Evolutionary conservation across 2,329 filamentous ascomycete species (phyloP), one percentile per base, ranked within the genome.

Genomic region (Fusarium nematophilum): DNA sequence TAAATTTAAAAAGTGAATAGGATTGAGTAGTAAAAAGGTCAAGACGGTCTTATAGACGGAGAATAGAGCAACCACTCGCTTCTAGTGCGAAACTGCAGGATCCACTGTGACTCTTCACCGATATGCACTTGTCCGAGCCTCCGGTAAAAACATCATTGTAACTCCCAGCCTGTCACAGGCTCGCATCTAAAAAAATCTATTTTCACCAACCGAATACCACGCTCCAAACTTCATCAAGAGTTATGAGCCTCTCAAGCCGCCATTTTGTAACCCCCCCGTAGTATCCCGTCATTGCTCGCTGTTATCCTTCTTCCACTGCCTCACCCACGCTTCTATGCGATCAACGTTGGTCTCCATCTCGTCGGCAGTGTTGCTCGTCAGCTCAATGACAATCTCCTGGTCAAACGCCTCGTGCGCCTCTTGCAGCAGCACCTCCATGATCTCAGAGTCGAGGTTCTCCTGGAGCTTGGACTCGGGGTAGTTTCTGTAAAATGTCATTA

Each of bases 401-500:
- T 92, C 90, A 70, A 94, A 99, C 9, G 90, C 86, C 62, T 97
- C 93, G 57, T 88, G 83, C 26, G 95, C 95, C 79, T 99, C 95
- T 66, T 97, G 90, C 15, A 96, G 81, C 51, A 99, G 79, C 21
- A 98, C 92, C 72, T 97, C 90, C 89, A 99, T 98, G 72, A 99
- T 98, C 79, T 99, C 95, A 25, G 92, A 90, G 75, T 99, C 95
- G 57, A 99, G 81, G 72, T 99, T 99, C 76, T 98, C 95, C 75
- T 98, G 91, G 36, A 99, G 80, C 76, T 99, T 99, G 60, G 85
- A 83, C 72, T 95, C 91, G 59, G 86, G 83, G 75, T 97, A 97
- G 59, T 92, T 90, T 64, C 90, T 91, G 31, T 17, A 15, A 23
- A 1, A 25, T 13, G 9, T 18, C 18, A 15, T 57, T 33, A 62